A percentile compares a stretch with the other conserved stretches of the same genome.
phyloP scores from a whole-genome alignment of 2,329 filamentous ascomycete species.

The Basipetospora sp. region DNA sequence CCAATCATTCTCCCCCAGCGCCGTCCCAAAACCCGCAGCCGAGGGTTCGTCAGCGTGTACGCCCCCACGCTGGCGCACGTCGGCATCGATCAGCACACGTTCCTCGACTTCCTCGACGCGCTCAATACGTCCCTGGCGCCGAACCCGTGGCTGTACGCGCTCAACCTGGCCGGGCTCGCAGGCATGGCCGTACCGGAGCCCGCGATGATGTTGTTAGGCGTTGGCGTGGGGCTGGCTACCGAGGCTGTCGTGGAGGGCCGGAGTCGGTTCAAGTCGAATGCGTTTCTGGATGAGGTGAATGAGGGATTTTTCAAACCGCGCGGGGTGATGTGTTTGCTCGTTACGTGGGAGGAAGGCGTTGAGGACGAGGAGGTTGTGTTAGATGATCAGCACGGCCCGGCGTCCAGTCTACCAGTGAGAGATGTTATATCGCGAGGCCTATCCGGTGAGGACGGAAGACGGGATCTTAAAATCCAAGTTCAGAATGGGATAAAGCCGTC shows the following conservation, averaged over 20 bases:
- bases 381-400: conserved; percentile 5
- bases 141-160: conserved; percentile 21
- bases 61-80: conserved; percentile 29
- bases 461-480: conserved; percentile 3
- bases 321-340: conserved; percentile 34
- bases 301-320: conserved; percentile 40
- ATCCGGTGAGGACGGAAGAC: background rate
- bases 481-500: conserved; percentile 21
- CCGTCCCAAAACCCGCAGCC: conserved; percentile 29
- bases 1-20: conserved; percentile 38
- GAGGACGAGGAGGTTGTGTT: conserved; percentile 19
- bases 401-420: no score
- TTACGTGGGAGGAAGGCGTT: conserved; percentile 30
- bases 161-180: conserved; percentile 26
- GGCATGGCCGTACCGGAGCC: conserved; percentile 23
- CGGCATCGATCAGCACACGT: conserved; percentile 32
- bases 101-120: conserved; percentile 32
- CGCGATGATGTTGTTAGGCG: conserved; percentile 26
- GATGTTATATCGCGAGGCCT: no score
- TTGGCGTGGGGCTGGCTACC: conserved; percentile 27
- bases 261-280: conserved; percentile 29
- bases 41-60: conserved; percentile 40
- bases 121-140: conserved; percentile 26
- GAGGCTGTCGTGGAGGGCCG: conserved; percentile 26
- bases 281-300: conserved; percentile 41